Evolutionary conservation across 148 eudicot species (phyloP).

Genomic region (Silene latifolia): DNA sequence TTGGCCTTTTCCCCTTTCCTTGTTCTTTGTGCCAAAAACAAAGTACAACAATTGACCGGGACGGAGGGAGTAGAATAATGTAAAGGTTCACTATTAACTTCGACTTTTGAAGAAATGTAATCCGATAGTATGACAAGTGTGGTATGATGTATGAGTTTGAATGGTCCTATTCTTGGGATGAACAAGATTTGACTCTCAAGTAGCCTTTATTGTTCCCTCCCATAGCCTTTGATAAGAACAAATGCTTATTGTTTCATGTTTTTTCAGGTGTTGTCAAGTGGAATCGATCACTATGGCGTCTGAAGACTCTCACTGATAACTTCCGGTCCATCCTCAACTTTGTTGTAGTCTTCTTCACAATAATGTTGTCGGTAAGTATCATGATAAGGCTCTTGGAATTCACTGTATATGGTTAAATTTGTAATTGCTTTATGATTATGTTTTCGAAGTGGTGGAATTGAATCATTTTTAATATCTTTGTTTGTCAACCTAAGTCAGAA

Average conservation of each 20-base stretch:
- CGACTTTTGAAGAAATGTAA: neutral
- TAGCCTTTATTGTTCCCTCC: neutral
- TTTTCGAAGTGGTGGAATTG: too few relatives aligned
- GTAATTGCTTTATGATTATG: neutral
- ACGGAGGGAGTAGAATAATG: neutral
- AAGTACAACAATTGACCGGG: too few relatives aligned
- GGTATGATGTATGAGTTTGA: neutral
- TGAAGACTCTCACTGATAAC: conserved; percentile 73
- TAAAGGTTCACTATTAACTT: neutral
- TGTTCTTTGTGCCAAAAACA: too few relatives aligned
- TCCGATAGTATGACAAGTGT: neutral
- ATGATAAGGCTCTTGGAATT: neutral
- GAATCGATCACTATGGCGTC: conserved; percentile 75
- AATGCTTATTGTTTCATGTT: neutral
- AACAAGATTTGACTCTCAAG: neutral
- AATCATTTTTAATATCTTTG: too few relatives aligned
- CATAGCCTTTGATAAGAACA: neutral
- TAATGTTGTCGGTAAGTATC: conserved; percentile 75
- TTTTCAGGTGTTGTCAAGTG: conserved; percentile 74
- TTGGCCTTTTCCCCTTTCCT: too few relatives aligned
- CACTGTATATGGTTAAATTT: neutral
- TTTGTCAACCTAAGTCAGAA: too few relatives aligned
- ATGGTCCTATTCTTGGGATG: too few relatives aligned
- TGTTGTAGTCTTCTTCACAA: conserved; percentile 59
- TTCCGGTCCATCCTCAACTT: conserved; percentile 62